Percentiles rank a stretch among this genome's conserved stretches.
These are phyloP conservation scores for Chalaropsis ovoidea DNA, from an alignment of 2,329 filamentous ascomycete genomes.

Conservation along the genomic window DNA sequence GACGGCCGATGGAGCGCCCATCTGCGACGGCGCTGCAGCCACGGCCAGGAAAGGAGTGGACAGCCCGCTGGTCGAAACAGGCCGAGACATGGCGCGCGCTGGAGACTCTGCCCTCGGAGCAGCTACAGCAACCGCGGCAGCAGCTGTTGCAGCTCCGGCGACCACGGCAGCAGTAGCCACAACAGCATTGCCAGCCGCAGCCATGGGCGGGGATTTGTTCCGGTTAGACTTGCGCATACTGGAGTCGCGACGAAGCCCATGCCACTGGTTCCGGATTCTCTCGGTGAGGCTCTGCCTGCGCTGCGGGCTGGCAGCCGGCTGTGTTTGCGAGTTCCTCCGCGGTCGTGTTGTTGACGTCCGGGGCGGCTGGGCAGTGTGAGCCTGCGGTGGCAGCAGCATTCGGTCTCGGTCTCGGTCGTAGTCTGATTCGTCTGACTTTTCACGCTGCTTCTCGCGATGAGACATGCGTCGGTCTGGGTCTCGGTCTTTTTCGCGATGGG, in stretches of 20 bases:
- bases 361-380: background rate
- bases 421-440: constrained; percentile 20
- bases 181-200: background rate
- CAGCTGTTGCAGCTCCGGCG: background rate
- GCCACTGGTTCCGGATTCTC: constrained; percentile 18
- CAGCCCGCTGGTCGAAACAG: constrained; percentile 15
- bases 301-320: constrained; percentile 18
- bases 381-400: constrained; percentile 5
- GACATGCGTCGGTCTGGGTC: constrained; percentile 8
- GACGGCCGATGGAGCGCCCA: constrained; percentile 30
- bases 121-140: background rate
- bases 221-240: constrained; percentile 20
- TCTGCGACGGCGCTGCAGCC: constrained; percentile 30
- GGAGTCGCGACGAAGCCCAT: constrained; percentile 21
- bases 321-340: constrained; percentile 21
- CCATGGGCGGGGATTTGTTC: constrained; percentile 20
- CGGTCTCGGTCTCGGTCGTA: constrained; percentile 19
- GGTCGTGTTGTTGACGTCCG: constrained; percentile 11
- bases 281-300: constrained; percentile 23
- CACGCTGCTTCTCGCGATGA: constrained; percentile 15
- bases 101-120: constrained; percentile 16
- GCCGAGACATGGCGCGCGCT: constrained; percentile 17
- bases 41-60: constrained; percentile 1
- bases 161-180: background rate
- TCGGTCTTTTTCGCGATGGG: constrained; percentile 13